These are phyloP conservation scores for Xerocomellus chrysenteron DNA, from an alignment of 768 basidiomycete species.

Conservation along the genomic window DNA sequence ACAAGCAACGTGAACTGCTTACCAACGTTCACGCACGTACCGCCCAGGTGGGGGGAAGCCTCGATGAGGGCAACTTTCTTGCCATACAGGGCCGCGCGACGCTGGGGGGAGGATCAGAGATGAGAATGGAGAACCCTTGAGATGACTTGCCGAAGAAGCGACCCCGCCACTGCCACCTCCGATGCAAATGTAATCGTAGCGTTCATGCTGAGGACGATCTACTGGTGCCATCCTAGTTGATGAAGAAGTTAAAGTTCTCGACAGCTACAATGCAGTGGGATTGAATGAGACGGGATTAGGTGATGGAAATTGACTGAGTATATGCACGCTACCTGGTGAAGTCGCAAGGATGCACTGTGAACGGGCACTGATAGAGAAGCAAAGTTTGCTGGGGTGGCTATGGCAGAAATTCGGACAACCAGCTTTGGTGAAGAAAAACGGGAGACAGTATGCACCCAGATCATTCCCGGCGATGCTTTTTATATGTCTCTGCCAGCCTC, in stretches of 20 bases:
- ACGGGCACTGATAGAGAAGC: constrained; percentile 1
- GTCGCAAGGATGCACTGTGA: constrained; percentile 17
- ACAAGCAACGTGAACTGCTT: constrained; percentile 29
- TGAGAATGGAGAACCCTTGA: not conserved
- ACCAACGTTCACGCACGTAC: constrained; percentile 99
- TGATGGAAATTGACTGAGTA: not conserved
- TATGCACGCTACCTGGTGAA: constrained; percentile 25
- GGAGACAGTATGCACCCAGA: not conserved
- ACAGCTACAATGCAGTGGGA: constrained; percentile 36
- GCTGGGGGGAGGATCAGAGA: constrained; percentile 41
- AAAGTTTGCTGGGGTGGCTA: constrained; percentile 15
- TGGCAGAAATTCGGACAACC: constrained; percentile 5
- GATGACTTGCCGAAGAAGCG: constrained; percentile 71
- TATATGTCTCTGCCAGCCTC: constrained; percentile 12
- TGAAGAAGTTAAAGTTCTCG: constrained; percentile 43
- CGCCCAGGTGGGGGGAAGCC: constrained; percentile 70
- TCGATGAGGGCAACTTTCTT: constrained; percentile 93
- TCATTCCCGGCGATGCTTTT: constrained; percentile 18
- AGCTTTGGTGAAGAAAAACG: constrained; percentile 8
- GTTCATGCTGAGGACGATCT: constrained; percentile 57
- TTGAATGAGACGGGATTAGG: not conserved
- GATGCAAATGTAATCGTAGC: constrained; percentile 84
- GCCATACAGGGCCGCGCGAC: constrained; percentile 89
- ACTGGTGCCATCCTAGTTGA: constrained; percentile 68
- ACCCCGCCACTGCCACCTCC: constrained; percentile 95